Conservation (phyloP, 1,139 yeast species). For the Chernovozyma sophiae-reginae region DNA sequence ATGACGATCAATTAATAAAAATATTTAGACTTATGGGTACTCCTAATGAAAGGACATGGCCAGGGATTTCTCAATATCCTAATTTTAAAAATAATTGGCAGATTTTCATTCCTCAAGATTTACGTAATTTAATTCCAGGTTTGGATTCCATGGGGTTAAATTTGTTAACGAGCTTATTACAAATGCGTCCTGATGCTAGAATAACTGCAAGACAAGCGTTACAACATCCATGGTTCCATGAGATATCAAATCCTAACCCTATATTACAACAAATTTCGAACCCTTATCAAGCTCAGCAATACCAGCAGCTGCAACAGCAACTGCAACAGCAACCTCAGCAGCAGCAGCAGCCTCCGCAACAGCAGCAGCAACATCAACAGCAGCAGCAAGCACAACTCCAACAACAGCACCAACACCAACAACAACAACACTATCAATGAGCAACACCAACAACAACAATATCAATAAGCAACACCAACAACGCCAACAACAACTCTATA, state of each 20-base stretch:
- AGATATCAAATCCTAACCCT: conserved; percentile 49
- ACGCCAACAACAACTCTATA: conserved; percentile 14
- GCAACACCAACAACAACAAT: conserved; percentile 9
- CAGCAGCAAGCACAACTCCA: conserved; percentile 10
- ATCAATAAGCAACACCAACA: conserved; percentile 9
- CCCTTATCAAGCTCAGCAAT: conserved; percentile 36
- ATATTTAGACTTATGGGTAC: conserved; percentile 95
- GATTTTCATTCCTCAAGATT: conserved; percentile 77
- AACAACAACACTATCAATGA: conserved; percentile 13
- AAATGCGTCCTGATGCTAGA: conserved; percentile 89
- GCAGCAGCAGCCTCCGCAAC: not conserved
- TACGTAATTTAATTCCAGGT: conserved; percentile 69
- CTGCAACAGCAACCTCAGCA: conserved; percentile 8
- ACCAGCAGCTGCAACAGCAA: conserved; percentile 13
- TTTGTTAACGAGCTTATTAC: conserved; percentile 70
- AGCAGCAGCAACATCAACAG: conserved; percentile 9
- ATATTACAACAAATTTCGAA: conserved; percentile 32
- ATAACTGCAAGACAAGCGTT: conserved; percentile 89
- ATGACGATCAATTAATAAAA: conserved; percentile 87
- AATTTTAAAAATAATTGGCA: conserved; percentile 81
- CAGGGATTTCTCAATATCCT: conserved; percentile 81
- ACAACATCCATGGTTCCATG: conserved; percentile 95
- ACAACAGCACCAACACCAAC: conserved; percentile 12
- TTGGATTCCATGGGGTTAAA: conserved; percentile 82
- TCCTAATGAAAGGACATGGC: conserved; percentile 95